A percentile compares a stretch with the other conserved stretches of the same genome.
phyloP scores from a whole-genome alignment of 2,329 filamentous ascomycete species.

The Chalara sp. region DNA sequence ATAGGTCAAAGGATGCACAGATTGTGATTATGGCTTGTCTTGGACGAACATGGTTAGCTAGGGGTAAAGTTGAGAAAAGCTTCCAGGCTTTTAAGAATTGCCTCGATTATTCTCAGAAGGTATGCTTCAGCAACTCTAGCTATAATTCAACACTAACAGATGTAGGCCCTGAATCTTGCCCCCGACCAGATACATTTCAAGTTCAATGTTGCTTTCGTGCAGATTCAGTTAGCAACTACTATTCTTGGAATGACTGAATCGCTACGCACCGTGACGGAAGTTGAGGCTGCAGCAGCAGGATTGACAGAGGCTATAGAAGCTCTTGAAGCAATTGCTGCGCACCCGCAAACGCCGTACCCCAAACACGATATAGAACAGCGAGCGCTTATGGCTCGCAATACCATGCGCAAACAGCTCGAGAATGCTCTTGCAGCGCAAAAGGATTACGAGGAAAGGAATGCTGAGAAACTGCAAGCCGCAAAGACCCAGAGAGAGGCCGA shows the following conservation, averaged over 20 bases:
- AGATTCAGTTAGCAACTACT: conserved; percentile 84
- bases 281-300: conserved; percentile 72
- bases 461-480: conserved; percentile 77
- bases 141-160: conserved; percentile 17
- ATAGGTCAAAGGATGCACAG: conserved; percentile 54
- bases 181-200: conserved; percentile 85
- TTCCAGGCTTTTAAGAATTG: conserved; percentile 56
- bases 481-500: conserved; percentile 76
- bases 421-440: conserved; percentile 76
- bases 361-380: conserved; percentile 87
- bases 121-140: conserved; percentile 26
- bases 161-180: conserved; percentile 65
- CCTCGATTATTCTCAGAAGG: conserved; percentile 58
- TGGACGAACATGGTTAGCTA: conserved; percentile 62
- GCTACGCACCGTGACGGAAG: conserved; percentile 70
- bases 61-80: conserved; percentile 58
- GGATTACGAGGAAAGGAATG: conserved; percentile 91
- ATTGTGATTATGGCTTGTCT: conserved; percentile 57
- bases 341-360: conserved; percentile 75
- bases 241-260: conserved; percentile 70
- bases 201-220: conserved; percentile 97
- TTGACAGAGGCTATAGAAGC: conserved; percentile 79
- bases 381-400: conserved; percentile 95
- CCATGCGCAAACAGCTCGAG: conserved; percentile 85
- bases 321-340: conserved; percentile 55